These are phyloP conservation scores for Elaeagnus macrophylla DNA, from an alignment of 306 rosid species.

Conservation along the genomic window DNA sequence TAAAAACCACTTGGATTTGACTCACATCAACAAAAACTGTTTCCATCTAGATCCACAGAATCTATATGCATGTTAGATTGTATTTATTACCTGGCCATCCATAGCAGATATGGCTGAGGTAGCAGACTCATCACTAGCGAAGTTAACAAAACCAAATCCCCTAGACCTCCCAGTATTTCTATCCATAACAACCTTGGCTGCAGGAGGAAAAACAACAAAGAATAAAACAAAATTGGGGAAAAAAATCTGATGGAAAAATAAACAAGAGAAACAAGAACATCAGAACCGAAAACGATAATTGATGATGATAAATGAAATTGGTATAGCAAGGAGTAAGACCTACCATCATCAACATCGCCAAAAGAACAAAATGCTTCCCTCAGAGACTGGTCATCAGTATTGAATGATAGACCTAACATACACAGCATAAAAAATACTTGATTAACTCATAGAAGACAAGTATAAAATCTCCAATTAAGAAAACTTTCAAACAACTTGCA, in stretches of 20 bases:
- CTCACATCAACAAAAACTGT: not conserved
- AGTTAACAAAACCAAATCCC: no score
- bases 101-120: conserved; percentile 45
- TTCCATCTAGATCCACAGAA: not conserved
- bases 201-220: conserved; percentile 20
- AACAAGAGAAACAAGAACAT: no score
- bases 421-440: not conserved
- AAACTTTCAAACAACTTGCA: no score
- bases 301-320: no score
- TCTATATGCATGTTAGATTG: not conserved
- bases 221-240: no score
- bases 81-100: conserved; percentile 64
- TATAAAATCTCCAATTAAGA: not conserved
- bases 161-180: conserved; percentile 58
- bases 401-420: conserved; percentile 55
- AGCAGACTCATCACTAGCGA: conserved; percentile 35
- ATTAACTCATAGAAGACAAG: conserved; percentile 2
- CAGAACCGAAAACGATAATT: no score
- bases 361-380: conserved; percentile 52
- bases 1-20: no score
- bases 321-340: no score
- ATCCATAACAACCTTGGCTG: conserved; percentile 64
- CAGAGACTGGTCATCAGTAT: conserved; percentile 58
- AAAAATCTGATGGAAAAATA: no score
- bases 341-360: conserved; percentile 71